Conservation (phyloP, 1,284 basidiomycete genomes). For the Cryptococcus amylolentus region DNA sequence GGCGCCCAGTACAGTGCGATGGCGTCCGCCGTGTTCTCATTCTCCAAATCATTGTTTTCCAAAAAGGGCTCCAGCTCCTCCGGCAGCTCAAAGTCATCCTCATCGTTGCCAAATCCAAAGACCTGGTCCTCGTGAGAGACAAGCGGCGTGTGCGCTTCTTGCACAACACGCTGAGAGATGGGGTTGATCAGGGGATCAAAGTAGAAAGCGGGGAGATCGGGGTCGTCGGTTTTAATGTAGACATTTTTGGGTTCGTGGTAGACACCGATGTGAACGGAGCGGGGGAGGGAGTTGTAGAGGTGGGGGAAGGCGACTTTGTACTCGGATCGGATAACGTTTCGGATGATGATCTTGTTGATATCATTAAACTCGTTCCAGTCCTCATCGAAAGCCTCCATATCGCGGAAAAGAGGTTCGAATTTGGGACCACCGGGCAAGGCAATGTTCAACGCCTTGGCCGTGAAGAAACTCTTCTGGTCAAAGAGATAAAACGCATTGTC, state of each 20-base stretch:
- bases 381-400: constrained; percentile 96
- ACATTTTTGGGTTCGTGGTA: constrained; percentile 97
- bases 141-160: constrained; percentile 74
- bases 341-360: constrained; percentile 99
- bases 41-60: constrained; percentile 74
- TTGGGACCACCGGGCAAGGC: constrained; percentile 98
- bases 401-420: constrained; percentile 85
- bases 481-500: constrained; percentile 88
- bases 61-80: constrained; percentile 81
- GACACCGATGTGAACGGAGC: constrained; percentile 84
- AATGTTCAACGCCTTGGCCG: constrained; percentile 96
- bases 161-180: constrained; percentile 80
- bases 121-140: constrained; percentile 86
- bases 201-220: constrained; percentile 98
- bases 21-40: constrained; percentile 89
- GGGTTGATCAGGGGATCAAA: constrained; percentile 98
- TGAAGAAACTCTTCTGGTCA: constrained; percentile 97
- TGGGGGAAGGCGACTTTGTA: constrained; percentile 99
- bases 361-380: constrained; percentile 99
- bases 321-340: constrained; percentile 96
- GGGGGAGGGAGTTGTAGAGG: constrained; percentile 95
- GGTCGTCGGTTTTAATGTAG: constrained; percentile 98
- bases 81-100: constrained; percentile 79
- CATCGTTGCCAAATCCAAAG: constrained; percentile 77
- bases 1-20: constrained; percentile 99